These are phyloP conservation scores for Cerioporus squamosus DNA, from an alignment of 1,284 basidiomycete genomes.

Conservation along the genomic window DNA sequence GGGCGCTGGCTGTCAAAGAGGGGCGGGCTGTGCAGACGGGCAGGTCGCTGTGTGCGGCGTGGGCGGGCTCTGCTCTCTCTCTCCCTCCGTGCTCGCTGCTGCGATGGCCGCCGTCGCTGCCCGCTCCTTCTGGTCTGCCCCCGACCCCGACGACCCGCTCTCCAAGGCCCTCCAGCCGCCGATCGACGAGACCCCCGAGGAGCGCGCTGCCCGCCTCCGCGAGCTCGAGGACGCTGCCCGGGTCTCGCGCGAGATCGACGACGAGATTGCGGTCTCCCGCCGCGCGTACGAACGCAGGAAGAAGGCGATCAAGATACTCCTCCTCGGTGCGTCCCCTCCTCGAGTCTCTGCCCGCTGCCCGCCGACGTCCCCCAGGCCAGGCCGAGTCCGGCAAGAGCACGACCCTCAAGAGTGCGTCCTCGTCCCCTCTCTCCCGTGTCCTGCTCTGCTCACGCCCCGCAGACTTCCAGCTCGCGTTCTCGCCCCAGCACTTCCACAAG, in stretches of 20 bases:
- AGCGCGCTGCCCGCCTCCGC: conserved; percentile 44
- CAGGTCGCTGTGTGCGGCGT: too few species aligned
- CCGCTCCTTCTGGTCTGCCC: conserved; percentile 15
- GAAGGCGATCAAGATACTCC: conserved; percentile 63
- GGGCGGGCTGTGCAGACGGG: too few species aligned
- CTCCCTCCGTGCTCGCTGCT: too few species aligned
- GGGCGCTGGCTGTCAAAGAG: too few species aligned
- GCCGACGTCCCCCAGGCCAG: conserved; percentile 50
- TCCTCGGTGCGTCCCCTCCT: conserved; percentile 52
- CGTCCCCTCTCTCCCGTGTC: not conserved
- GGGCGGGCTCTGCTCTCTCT: too few species aligned
- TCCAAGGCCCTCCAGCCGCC: conserved; percentile 39
- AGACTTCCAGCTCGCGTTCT: conserved; percentile 71
- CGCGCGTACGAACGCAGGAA: conserved; percentile 56
- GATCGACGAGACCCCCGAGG: conserved; percentile 48
- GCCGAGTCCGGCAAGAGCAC: conserved; percentile 75
- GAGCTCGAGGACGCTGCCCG: conserved; percentile 48
- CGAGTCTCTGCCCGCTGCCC: not conserved
- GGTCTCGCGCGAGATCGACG: conserved; percentile 60
- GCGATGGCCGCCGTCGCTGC: conserved; percentile 13
- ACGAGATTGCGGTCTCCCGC: conserved; percentile 52
- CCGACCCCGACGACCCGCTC: conserved; percentile 40
- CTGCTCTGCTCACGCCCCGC: not conserved
- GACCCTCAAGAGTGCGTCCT: conserved; percentile 59
- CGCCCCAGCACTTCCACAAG: conserved; percentile 58